phyloP scores from a whole-genome alignment of 257 asterid species.

The Primulina huaijiensis region DNA sequence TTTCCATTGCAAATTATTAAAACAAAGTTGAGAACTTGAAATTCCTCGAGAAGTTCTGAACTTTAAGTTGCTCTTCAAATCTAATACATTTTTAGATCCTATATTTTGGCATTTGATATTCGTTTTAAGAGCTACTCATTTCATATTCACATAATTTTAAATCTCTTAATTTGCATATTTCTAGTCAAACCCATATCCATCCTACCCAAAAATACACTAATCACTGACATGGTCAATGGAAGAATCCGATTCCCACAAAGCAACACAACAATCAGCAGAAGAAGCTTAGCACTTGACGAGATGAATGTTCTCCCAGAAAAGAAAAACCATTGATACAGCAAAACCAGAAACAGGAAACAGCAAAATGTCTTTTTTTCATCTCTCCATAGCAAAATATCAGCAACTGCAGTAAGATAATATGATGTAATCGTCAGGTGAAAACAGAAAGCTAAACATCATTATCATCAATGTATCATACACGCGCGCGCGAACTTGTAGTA shows the following conservation, averaged over 20 bases:
- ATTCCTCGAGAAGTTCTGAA: too few species aligned
- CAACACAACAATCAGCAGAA: slow-evolving; percentile 49
- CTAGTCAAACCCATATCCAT: background rate
- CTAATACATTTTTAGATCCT: too few species aligned
- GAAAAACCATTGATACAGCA: slow-evolving; percentile 81
- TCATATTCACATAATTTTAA: background rate
- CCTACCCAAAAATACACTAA: too few species aligned
- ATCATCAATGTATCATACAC: slow-evolving; percentile 12
- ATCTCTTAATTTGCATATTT: too few species aligned
- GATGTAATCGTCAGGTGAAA: slow-evolving; percentile 28
- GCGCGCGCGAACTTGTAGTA: too few species aligned
- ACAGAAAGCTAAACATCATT: slow-evolving; percentile 9
- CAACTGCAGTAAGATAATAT: slow-evolving; percentile 55
- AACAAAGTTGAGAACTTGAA: background rate
- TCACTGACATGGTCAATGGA: slow-evolving; percentile 63
- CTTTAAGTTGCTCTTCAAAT: too few species aligned
- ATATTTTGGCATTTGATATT: too few species aligned
- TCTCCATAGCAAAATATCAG: slow-evolving; percentile 93
- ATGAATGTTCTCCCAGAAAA: slow-evolving; percentile 68
- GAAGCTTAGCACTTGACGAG: slow-evolving; percentile 68
- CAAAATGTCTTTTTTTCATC: slow-evolving; percentile 73
- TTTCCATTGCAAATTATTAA: background rate
- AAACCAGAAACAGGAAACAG: slow-evolving; percentile 52
- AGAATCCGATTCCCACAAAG: slow-evolving; percentile 60
- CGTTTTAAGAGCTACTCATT: background rate